Evolutionary conservation across 495 filamentous ascomycete species (phyloP).

Genomic region (Apodospora peruviana): DNA sequence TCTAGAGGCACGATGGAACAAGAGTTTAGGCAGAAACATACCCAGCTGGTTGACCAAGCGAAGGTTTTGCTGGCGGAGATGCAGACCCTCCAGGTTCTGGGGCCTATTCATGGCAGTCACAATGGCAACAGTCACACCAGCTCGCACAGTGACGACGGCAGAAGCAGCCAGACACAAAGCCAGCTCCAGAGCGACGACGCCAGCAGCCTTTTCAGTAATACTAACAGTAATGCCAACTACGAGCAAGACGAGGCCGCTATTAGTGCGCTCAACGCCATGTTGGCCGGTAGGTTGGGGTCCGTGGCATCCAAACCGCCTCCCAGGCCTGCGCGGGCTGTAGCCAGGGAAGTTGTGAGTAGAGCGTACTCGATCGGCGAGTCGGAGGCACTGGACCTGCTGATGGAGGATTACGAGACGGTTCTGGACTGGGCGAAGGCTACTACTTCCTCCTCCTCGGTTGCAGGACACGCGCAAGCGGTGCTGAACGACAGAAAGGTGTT

Average conservation of each 20-base stretch:
- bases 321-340: neutral
- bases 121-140: neutral
- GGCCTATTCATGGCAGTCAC: neutral
- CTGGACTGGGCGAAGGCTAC: neutral
- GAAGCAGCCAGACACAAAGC: neutral
- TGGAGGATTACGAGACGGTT: neutral
- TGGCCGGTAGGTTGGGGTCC: neutral
- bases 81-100: neutral
- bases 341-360: neutral
- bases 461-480: neutral
- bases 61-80: conserved; percentile 1
- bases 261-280: neutral
- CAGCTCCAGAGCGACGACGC: neutral
- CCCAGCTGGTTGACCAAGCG: neutral
- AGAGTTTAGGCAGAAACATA: neutral
- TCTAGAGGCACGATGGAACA: neutral
- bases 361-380: neutral
- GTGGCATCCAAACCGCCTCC: neutral
- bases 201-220: neutral
- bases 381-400: neutral
- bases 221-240: neutral
- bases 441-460: neutral
- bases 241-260: neutral
- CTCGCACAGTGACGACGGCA: neutral
- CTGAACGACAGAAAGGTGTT: neutral